Evolutionary conservation across 2,329 filamentous ascomycete species (phyloP).

Genomic region (Colletotrichum eremochloae): DNA sequence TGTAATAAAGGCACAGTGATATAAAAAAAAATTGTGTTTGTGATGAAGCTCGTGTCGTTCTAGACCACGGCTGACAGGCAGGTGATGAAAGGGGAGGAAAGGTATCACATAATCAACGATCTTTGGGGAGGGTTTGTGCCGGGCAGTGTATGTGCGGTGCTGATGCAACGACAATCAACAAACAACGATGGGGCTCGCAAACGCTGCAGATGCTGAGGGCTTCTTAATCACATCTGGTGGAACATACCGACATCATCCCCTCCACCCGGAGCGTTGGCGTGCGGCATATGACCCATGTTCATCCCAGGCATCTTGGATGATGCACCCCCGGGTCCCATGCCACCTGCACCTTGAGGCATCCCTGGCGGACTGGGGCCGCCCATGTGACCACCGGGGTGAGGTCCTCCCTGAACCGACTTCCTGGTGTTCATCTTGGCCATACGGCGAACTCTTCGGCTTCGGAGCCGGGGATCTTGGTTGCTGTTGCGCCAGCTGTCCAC

Average conservation of each 20-base stretch:
- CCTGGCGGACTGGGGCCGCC: constrained; percentile 75
- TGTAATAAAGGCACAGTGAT: constrained; percentile 40
- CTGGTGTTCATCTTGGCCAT: constrained; percentile 97
- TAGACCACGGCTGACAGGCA: constrained; percentile 40
- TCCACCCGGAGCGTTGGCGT: constrained; percentile 75
- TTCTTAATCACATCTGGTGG: constrained; percentile 83
- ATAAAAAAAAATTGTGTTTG: constrained; percentile 37
- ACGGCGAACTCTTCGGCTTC: constrained; percentile 90
- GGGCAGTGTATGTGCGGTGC: constrained; percentile 43
- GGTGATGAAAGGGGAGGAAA: constrained; percentile 42
- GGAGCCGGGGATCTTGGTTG: constrained; percentile 92
- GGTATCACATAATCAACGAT: constrained; percentile 51
- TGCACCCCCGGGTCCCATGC: constrained; percentile 70
- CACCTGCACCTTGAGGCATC: constrained; percentile 72
- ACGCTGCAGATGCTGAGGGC: constrained; percentile 56
- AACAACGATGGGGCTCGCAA: constrained; percentile 41
- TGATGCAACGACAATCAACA: constrained; percentile 45
- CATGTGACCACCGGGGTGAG: constrained; percentile 74
- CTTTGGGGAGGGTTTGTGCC: constrained; percentile 37
- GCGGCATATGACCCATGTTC: constrained; percentile 79
- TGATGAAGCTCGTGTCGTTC: constrained; percentile 41
- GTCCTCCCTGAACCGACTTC: constrained; percentile 75
- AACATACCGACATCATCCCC: constrained; percentile 98
- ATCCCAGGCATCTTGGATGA: constrained; percentile 75
- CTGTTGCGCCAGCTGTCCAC: constrained; percentile 99